Evolutionary conservation across 441 rosid species (phyloP).

Genomic region (Mallotus japonicus): DNA sequence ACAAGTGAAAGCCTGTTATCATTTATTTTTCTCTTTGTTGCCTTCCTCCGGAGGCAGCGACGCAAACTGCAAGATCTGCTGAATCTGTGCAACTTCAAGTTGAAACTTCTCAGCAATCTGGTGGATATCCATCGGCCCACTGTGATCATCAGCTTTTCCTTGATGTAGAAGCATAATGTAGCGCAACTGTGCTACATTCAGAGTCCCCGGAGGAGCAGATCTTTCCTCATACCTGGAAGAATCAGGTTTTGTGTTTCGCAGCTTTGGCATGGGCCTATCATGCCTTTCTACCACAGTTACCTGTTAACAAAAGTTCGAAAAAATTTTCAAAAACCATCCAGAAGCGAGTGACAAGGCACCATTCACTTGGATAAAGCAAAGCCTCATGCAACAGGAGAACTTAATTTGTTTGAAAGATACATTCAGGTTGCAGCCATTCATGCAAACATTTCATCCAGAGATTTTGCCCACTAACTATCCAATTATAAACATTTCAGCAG

Average conservation of each 20-base stretch:
- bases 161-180: constrained; percentile 70
- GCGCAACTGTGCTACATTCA: constrained; percentile 76
- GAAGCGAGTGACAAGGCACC: too few species aligned
- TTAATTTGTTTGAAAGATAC: too few species aligned
- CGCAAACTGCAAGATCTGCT: constrained; percentile 51
- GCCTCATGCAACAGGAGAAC: too few species aligned
- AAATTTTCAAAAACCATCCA: neutral
- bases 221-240: constrained; percentile 67
- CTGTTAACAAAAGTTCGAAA: constrained; percentile 35
- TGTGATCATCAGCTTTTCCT: constrained; percentile 77
- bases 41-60: constrained; percentile 65
- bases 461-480: too few species aligned
- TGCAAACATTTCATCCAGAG: neutral
- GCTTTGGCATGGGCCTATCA: constrained; percentile 72
- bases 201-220: constrained; percentile 62
- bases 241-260: constrained; percentile 61
- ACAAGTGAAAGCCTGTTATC: constrained; percentile 11
- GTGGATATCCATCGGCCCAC: constrained; percentile 53
- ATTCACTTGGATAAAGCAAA: too few species aligned
- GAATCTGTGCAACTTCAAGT: constrained; percentile 56
- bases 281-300: constrained; percentile 62
- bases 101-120: constrained; percentile 66
- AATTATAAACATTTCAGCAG: neutral
- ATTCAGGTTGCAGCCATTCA: too few species aligned
- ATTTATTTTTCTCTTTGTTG: constrained; percentile 38